Conservation (phyloP, 305 asterid species). For the Fraxinus ornus region DNA sequence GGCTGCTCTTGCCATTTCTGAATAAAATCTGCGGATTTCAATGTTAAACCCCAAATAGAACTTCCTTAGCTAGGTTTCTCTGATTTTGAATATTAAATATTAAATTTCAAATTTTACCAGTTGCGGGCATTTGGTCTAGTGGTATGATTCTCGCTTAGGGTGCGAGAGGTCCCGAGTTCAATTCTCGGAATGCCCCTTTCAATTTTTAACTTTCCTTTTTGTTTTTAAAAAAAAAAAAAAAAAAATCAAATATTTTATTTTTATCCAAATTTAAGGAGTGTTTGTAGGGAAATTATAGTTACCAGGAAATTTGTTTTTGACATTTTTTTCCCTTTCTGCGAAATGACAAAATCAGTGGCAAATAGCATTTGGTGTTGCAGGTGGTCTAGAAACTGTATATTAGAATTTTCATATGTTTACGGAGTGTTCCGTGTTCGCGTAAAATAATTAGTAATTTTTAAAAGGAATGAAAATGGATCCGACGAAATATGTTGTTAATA, state of each 20-base stretch:
- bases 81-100: background rate
- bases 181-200: conserved; percentile 96
- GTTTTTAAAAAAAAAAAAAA: too few relatives aligned
- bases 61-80: background rate
- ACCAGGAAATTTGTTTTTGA: background rate
- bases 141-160: conserved; percentile 99
- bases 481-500: background rate
- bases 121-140: conserved; percentile 91
- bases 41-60: background rate
- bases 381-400: background rate
- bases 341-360: background rate
- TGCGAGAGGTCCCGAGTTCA: conserved; percentile 99
- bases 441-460: too few relatives aligned
- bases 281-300: background rate
- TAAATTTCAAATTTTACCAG: background rate
- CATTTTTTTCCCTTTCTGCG: background rate
- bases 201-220: too few relatives aligned
- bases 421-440: background rate
- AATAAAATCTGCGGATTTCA: background rate
- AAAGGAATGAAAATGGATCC: background rate
- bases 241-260: too few relatives aligned
- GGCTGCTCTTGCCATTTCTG: conserved; percentile 32
- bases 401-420: background rate
- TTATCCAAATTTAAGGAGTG: background rate
- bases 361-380: background rate